Evolutionary conservation across 2,329 filamentous ascomycete genomes (phyloP), one percentile per base, ranked within the genome.

Genomic region (Mariannaea elegans): DNA sequence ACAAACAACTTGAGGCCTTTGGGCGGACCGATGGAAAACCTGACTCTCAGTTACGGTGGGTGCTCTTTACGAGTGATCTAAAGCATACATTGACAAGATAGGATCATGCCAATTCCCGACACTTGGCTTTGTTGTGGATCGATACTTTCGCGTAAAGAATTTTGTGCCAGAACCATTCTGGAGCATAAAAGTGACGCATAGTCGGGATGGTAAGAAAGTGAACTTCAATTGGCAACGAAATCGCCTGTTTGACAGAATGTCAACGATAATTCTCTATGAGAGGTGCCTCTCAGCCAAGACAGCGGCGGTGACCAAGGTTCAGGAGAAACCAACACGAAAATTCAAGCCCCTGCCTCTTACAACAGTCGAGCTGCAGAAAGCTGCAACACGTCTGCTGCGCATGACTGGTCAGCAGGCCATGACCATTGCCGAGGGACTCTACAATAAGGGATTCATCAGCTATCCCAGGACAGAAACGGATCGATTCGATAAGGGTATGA

Each of bases 401-500:
- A 92, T 99, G 88, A 93, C 89, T 64, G 94, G 94, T 78, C 91
- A 97, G 68, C 85, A 90, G 60, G 92, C 97, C 42, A 97, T 99
- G 94, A 90, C 84, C 47, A 82, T 90, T 21, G 95, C 95, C 4
- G 95, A 99, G 76, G 81, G 82, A 5, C 85, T 99, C 2, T 99
- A 99, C 80, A 94, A 93, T 46, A 93, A 91, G 75, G 95, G 95
- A 0, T 98, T 94, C 78, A 97, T 99, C 77, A 97, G 94, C 76
- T 99, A 99, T 76, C 95, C 95, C 1, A 89, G 95, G 76, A 99
- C 95, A 0, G 95, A 99, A 76, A 99, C 95, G 0, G 95, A 99
- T 75, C 91, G 94, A 29, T 99, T 98, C 72, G 94, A 97, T 71
- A 87, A 87, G 69, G 94, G 86, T 4, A 97, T 98, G 80, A 90